Evolutionary conservation across 1,284 basidiomycete genomes (phyloP).

Genomic region (Ustilago trichophora): DNA sequence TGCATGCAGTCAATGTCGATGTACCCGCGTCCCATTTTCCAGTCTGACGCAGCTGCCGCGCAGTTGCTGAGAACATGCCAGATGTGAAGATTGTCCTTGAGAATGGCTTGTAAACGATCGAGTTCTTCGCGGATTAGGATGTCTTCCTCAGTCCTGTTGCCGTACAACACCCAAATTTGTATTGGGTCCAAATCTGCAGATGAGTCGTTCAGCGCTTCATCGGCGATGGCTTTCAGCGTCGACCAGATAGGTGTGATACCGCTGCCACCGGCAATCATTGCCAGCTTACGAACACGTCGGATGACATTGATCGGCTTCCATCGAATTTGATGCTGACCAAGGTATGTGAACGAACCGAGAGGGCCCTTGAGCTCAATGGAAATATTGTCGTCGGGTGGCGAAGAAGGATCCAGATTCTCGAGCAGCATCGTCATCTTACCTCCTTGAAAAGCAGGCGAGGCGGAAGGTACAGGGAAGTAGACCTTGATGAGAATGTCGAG

Average conservation of each 20-base stretch:
- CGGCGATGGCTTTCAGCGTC: constrained; percentile 68
- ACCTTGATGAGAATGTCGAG: constrained; percentile 72
- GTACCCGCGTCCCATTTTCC: constrained; percentile 70
- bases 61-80: constrained; percentile 70
- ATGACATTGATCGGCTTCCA: constrained; percentile 67
- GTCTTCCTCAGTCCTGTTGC: constrained; percentile 70
- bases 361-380: constrained; percentile 73
- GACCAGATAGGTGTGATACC: constrained; percentile 73
- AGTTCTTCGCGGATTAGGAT: constrained; percentile 73
- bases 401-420: constrained; percentile 67
- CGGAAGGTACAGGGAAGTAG: constrained; percentile 69
- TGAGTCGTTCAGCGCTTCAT: constrained; percentile 65
- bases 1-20: constrained; percentile 69
- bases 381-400: constrained; percentile 65
- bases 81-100: constrained; percentile 68
- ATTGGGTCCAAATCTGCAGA: constrained; percentile 34
- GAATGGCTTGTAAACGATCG: constrained; percentile 68
- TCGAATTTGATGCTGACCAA: constrained; percentile 68
- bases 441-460: constrained; percentile 62
- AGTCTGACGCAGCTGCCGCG: constrained; percentile 63
- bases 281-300: constrained; percentile 69
- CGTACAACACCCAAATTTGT: constrained; percentile 71
- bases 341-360: constrained; percentile 73
- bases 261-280: constrained; percentile 74
- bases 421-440: constrained; percentile 74